These are phyloP conservation scores for Sugiyamaella marilandica DNA, from an alignment of 805 yeast genomes.

Conservation along the genomic window DNA sequence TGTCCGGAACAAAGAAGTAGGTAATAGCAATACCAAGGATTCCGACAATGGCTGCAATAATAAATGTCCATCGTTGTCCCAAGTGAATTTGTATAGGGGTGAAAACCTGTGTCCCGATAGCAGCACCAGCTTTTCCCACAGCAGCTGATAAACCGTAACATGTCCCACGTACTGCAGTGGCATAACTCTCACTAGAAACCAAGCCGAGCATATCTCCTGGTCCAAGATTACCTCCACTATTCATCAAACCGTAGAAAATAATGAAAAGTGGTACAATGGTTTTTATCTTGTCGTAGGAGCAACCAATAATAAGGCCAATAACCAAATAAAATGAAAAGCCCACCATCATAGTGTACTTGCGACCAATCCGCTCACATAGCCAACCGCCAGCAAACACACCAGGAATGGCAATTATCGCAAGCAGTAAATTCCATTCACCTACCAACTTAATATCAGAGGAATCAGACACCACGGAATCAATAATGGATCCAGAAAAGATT, in stretches of 20 bases:
- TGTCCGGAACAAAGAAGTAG: constrained; percentile 60
- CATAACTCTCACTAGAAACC: constrained; percentile 60
- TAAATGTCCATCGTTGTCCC: constrained; percentile 72
- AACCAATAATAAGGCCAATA: constrained; percentile 41
- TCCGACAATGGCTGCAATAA: constrained; percentile 73
- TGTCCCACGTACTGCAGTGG: constrained; percentile 75
- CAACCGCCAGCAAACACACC: constrained; percentile 69
- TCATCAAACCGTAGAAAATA: constrained; percentile 69
- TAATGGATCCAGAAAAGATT: constrained; percentile 59
- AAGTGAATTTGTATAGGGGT: constrained; percentile 59
- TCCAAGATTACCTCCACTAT: constrained; percentile 66
- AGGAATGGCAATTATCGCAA: constrained; percentile 63
- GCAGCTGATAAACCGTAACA: constrained; percentile 75
- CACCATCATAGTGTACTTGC: constrained; percentile 64
- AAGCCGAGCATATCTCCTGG: constrained; percentile 77
- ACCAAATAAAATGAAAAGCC: constrained; percentile 70
- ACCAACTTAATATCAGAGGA: constrained; percentile 46
- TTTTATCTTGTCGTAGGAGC: constrained; percentile 49
- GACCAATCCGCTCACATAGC: constrained; percentile 59
- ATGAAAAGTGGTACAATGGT: constrained; percentile 61
- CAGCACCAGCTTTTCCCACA: constrained; percentile 81
- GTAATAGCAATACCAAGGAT: constrained; percentile 57
- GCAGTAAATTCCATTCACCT: constrained; percentile 69
- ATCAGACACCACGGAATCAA: constrained; percentile 49
- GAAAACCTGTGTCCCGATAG: constrained; percentile 69